A percentile compares a stretch with the other conserved stretches of the same genome.
Conservation (phyloP, 2,329 filamentous ascomycete genomes). For the Fusarium transvaalense region DNA sequence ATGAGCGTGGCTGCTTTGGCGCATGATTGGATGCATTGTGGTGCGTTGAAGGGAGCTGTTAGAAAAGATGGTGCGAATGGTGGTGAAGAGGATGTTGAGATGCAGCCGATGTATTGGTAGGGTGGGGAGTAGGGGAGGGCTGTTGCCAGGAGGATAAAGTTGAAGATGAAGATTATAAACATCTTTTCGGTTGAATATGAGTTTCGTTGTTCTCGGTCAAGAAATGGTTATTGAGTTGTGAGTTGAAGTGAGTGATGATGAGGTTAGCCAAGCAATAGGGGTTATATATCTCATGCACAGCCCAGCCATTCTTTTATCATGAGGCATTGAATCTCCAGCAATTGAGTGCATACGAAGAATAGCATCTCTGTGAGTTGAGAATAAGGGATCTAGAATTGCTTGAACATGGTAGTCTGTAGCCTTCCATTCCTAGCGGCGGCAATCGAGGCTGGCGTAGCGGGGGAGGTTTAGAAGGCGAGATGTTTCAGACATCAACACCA, state of each 20-base stretch:
- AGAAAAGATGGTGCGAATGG: slow-evolving; percentile 39
- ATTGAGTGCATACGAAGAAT: no score
- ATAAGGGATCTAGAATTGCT: neutral
- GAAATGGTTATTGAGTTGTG: rapidly evolving
- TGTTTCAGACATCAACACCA: slow-evolving; percentile 26
- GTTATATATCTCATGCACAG: slow-evolving; percentile 16
- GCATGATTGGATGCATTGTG: slow-evolving; percentile 29
- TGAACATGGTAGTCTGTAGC: neutral
- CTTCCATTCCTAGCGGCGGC: slow-evolving; percentile 26
- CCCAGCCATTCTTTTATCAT: slow-evolving; percentile 4
- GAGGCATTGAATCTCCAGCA: neutral
- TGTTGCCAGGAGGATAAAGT: slow-evolving; percentile 42
- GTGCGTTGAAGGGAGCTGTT: slow-evolving; percentile 22
- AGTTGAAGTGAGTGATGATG: neutral
- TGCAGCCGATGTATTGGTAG: slow-evolving; percentile 50
- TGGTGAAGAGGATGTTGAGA: slow-evolving; percentile 22
- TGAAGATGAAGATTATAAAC: slow-evolving; percentile 23
- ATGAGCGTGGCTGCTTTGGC: slow-evolving; percentile 34
- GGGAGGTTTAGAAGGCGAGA: neutral
- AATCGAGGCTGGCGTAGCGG: slow-evolving; percentile 15
- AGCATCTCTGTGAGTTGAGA: neutral
- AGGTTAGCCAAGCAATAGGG: neutral
- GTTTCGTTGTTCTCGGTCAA: neutral
- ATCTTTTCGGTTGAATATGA: slow-evolving; percentile 2
- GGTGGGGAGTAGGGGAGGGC: slow-evolving; percentile 25